Base-by-base conservation (phyloP, 257 asterid species). In the Solanum phureja region DNA sequence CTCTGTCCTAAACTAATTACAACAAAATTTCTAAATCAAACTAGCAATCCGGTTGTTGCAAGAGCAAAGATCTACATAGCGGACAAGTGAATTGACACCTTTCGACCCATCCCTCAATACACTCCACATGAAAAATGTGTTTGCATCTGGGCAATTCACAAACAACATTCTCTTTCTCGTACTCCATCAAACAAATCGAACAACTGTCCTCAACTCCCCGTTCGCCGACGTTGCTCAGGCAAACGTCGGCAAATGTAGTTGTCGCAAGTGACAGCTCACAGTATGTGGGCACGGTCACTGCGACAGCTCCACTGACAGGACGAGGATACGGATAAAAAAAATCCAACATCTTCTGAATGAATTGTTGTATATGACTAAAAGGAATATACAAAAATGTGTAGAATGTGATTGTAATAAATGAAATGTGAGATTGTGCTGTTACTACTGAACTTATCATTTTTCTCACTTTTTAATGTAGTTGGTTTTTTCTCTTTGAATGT, bases 21-120 rank as follows among this genome's bases (percentile, higher is more conserved):
- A n/a, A n/a, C 58, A 76, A n/a, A 62, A n/a, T 40, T 76, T 38
- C 12, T 38, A 37, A n/a, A 75, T 75, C 33, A 11, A 75, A 21
- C 81, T 73, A 74, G 52, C 83, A 74, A 2, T 74, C 52, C 9
- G 19, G 19, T 49, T 64, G 24, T 19, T 84, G 91, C 88, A 94
- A 58, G 52, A 94, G 85, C 85, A 90, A 71, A 76, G 94, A 92
- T 91, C 96, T 89, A 88, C 98, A 95, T 77, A 95, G 88, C 19
- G 98, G 98, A 87, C 98, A 95, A 44, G 95, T 95, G 89, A 93
- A 93, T 62, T 89, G 94, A 72, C 91, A 88, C 31, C 92, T 87
- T 2, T 91, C 91, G 0, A 92, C 49, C 98, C 98, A 94, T 90
- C 89, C 91, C 82, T 91, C 91, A 84, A 95, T 92, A 90, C 97